Percentiles rank a stretch among this genome's conserved stretches.
Evolutionary conservation across 805 yeast species (phyloP).

Genomic region (Millerago galiae): DNA sequence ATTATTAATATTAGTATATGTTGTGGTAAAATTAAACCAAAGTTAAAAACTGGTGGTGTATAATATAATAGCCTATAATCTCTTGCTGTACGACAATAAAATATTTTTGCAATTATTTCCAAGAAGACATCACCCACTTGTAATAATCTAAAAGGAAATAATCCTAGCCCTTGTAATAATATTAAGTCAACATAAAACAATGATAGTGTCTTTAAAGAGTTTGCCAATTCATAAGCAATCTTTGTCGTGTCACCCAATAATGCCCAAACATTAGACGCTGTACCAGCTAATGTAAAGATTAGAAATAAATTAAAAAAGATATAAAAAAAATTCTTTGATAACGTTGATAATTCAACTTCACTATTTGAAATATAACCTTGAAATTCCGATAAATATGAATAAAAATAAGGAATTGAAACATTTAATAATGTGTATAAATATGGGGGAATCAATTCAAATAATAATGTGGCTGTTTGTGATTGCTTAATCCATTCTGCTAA

Average conservation of each 20-base stretch:
- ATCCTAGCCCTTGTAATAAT: conserved; percentile 76
- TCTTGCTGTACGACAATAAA: conserved; percentile 70
- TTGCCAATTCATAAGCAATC: conserved; percentile 81
- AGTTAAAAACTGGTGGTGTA: conserved; percentile 87
- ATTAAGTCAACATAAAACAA: conserved; percentile 87
- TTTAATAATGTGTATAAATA: conserved; percentile 84
- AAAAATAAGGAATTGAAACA: conserved; percentile 76
- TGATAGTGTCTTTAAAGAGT: conserved; percentile 71
- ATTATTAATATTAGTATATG: conserved; percentile 83
- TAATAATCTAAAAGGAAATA: conserved; percentile 80
- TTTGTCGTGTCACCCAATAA: conserved; percentile 83
- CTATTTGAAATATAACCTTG: conserved; percentile 91
- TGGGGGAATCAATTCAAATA: conserved; percentile 88
- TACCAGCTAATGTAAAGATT: conserved; percentile 91
- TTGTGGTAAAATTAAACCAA: conserved; percentile 86
- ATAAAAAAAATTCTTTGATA: conserved; percentile 90
- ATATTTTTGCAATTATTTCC: conserved; percentile 55
- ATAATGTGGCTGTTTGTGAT: conserved; percentile 63
- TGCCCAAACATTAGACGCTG: conserved; percentile 76
- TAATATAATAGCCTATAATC: conserved; percentile 63
- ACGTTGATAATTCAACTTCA: conserved; percentile 88
- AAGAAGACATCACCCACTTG: conserved; percentile 71
- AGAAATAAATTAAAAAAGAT: conserved; percentile 89
- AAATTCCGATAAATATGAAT: conserved; percentile 52
- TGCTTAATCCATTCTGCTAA: conserved; percentile 61